Percentiles rank a stretch among this genome's conserved stretches.
Evolutionary conservation across 495 filamentous ascomycete genomes (phyloP).

Genomic region (Penicillium fimorum): DNA sequence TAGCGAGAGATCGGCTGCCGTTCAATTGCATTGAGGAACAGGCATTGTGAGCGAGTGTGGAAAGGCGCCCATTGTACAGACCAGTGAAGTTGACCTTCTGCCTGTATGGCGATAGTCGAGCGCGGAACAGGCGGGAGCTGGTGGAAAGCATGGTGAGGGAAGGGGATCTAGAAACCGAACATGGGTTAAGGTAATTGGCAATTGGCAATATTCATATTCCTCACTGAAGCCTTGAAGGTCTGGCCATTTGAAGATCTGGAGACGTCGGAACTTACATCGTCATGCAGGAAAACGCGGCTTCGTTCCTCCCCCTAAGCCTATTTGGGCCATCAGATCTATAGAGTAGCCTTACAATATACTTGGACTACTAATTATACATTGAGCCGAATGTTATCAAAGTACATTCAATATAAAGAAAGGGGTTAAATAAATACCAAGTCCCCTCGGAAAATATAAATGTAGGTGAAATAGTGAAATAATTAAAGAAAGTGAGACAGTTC

Average conservation of each 20-base stretch:
- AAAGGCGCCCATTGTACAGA: slow-evolving; percentile 5
- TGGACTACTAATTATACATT: background rate
- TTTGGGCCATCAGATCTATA: slow-evolving; percentile 3
- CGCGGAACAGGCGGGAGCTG: slow-evolving; percentile 2
- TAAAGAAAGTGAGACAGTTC: background rate
- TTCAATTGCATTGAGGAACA: slow-evolving; percentile 3
- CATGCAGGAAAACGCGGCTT: slow-evolving; percentile 7
- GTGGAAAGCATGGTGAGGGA: slow-evolving; percentile 1
- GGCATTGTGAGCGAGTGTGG: slow-evolving; percentile 5
- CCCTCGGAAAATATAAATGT: background rate
- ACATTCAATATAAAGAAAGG: background rate
- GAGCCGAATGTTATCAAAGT: background rate
- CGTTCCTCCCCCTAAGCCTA: slow-evolving; percentile 3
- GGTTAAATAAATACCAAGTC: background rate
- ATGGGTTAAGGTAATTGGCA: background rate
- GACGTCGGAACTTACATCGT: slow-evolving; percentile 1
- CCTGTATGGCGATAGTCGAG: slow-evolving; percentile 1
- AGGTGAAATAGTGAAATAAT: background rate
- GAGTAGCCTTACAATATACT: background rate
- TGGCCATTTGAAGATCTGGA: background rate
- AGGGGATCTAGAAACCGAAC: background rate
- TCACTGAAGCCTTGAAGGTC: background rate
- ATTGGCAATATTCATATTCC: background rate
- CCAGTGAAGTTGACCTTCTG: slow-evolving; percentile 1
- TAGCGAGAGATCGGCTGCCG: background rate